Evolutionary conservation across 495 filamentous ascomycete genomes (phyloP).

Genomic region (Tuber umbilicatum): DNA sequence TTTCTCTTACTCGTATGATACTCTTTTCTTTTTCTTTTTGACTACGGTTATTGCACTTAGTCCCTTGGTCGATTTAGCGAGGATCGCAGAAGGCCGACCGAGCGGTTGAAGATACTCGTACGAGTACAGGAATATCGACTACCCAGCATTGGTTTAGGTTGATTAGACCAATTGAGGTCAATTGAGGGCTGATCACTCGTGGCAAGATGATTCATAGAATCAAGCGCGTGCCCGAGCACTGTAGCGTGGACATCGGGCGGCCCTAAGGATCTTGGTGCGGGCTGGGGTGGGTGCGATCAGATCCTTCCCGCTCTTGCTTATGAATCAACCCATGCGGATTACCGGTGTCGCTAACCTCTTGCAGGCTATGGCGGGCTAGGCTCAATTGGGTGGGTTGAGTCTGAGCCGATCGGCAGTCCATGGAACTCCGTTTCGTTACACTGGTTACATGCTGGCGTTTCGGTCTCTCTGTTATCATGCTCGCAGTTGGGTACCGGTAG

Average conservation of each 20-base stretch:
- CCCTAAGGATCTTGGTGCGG: not conserved
- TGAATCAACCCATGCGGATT: not conserved
- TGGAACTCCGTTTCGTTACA: not conserved
- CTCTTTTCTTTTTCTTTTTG: not conserved
- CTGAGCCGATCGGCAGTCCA: not conserved
- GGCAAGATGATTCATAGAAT: not conserved
- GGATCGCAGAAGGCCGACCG: not conserved
- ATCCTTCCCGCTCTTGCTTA: not conserved
- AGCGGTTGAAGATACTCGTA: not conserved
- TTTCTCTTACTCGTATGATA: not conserved
- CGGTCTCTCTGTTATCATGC: not conserved
- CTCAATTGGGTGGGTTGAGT: not conserved
- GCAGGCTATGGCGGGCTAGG: not conserved
- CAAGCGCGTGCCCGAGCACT: not conserved
- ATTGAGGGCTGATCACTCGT: not conserved
- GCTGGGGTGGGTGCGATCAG: not conserved
- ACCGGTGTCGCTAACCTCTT: not conserved
- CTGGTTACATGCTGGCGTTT: not conserved
- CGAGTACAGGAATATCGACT: no score
- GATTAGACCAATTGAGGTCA: not conserved
- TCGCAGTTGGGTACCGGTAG: no score
- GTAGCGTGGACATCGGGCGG: not conserved
- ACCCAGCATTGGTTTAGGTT: not conserved
- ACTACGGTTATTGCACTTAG: not conserved
- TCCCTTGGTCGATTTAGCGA: not conserved